phyloP scores from a whole-genome alignment of 2,329 filamentous ascomycete species.

The Penicillium sp. region DNA sequence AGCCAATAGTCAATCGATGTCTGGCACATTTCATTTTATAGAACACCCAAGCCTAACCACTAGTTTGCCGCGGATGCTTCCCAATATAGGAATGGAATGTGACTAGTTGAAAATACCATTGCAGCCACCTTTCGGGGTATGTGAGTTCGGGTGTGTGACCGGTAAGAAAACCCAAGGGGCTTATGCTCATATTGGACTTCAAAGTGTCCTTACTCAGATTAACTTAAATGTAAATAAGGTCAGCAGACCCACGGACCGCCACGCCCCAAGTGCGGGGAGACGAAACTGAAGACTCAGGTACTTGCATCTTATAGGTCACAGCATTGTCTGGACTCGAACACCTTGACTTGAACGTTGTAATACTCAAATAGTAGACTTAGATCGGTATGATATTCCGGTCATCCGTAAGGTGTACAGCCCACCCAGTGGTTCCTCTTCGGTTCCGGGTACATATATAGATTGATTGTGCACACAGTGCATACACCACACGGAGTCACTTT shows the following conservation, averaged over 20 bases:
- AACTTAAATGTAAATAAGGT: constrained; percentile 6
- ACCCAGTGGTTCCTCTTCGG: too few species aligned
- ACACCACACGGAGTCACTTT: not conserved
- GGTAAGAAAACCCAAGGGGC: not conserved
- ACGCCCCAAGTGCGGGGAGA: not conserved
- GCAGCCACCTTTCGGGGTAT: constrained; percentile 16
- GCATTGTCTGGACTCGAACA: not conserved
- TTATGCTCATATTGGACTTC: not conserved
- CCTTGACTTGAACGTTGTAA: not conserved
- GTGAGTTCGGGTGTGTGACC: constrained; percentile 18
- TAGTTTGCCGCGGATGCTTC: constrained; percentile 5
- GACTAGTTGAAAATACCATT: constrained; percentile 20
- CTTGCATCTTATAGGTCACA: not conserved
- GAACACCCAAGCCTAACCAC: constrained; percentile 2
- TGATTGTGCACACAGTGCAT: not conserved
- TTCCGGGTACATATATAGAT: not conserved
- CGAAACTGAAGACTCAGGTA: not conserved
- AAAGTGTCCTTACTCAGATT: not conserved
- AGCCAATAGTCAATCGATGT: constrained; percentile 9
- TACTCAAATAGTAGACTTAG: not conserved
- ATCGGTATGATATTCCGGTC: not conserved
- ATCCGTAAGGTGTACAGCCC: not conserved
- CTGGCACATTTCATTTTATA: constrained; percentile 4
- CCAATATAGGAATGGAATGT: constrained; percentile 19
- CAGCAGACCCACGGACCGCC: not conserved